Evolutionary conservation across 2,329 filamentous ascomycete species (phyloP), one percentile per base, ranked within the genome.

Genomic region (Pseudohalonectria lignicola): DNA sequence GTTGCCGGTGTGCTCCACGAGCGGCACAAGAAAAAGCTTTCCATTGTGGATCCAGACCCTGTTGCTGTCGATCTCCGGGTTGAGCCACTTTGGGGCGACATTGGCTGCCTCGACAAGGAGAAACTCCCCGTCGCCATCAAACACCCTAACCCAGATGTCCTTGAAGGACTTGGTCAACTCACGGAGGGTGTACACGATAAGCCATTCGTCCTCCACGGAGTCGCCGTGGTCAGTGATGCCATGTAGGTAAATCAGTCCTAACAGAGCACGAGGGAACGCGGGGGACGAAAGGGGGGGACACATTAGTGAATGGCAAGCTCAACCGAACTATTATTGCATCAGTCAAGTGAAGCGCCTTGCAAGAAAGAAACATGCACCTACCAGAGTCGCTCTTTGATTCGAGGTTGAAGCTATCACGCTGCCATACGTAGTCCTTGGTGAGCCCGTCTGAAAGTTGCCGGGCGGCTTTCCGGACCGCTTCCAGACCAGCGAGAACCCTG

Each of bases 191-290:
- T 88, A 94, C 16, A 96, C 88, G 42, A 96, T 80, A 5, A 96
- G 73, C 93, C 92, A 98, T 63, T 98, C 93, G 50, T 98, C 92
- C 52, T 94, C 90, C 4, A 96, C 79, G 0, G 87, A 92, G 59
- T 98, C 93, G 8, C 90, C 88, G 51, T 87, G 96, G 54, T 90
- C 84, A 1, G 86, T 92, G 37, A 69, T 67, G 16, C 90, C 90
- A 45, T 76, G 73, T 5, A 98, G 70, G 45, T 79, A 78, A n/a
- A 66, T 53, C 8, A 76, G 53, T 1, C 68, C 71, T 71, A 30
- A 20, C 19, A 1, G 16, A 20, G 20, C 18, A 23, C n/a, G n/a
- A n/a, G n/a, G n/a, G n/a, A 21, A 31, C 15, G 4, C n/a, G n/a
- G n/a, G n/a, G n/a, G n/a, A n/a, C n/a, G n/a, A n/a, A n/a, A n/a